Evolutionary conservation across 805 yeast genomes (phyloP), one percentile per base, ranked within the genome.

Genomic region (Schizosaccharomyces lindneri): DNA sequence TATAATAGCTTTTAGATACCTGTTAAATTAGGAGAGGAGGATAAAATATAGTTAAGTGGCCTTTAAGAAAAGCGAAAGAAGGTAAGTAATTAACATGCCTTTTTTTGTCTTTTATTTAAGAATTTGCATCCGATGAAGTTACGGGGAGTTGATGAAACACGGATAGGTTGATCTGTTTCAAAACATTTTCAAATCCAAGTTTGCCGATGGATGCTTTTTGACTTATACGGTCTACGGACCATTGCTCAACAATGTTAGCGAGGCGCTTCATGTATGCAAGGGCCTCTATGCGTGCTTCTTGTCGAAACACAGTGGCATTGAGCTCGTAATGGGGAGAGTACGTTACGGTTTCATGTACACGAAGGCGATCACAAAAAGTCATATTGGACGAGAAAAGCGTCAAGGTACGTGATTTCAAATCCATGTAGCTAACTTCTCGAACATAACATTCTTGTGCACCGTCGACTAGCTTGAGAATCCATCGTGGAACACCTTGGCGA

Each of bases 201-300:
- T 82, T 84, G 39, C 98, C 98, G 66, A 79, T 79, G 62, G 72
- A 73, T 17, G 97, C 96, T 71, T 90, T 90, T 70, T 86, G 93
- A 57, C 82, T 81, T 71, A 90, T 93, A 70, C 97, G 76, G 68
- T 85, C 86, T 5, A 87, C 84, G 0, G 89, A 80, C 95, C 96
- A 90, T 60, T 87, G 94, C 71, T 90, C 98, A 64, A 90, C 75
- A 70, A 85, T 83, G 68, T 81, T 85, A 70, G 95, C 84, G 4
- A 93, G 72, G 63, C 80, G 77, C 62, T 76, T 72, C 72, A 87
- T 78, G 2, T 84, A 75, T 7, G 87, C 86, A 70, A 82, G 84
- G 0, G 97, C 95, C 1, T 88, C 83, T 66, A 90, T 87, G 65
- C 85, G 87, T 0, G 98, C 98, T 64, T 79, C 81, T 71, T 90